Conservation (phyloP, 495 filamentous ascomycete species). For the Penicillium arizonense region DNA sequence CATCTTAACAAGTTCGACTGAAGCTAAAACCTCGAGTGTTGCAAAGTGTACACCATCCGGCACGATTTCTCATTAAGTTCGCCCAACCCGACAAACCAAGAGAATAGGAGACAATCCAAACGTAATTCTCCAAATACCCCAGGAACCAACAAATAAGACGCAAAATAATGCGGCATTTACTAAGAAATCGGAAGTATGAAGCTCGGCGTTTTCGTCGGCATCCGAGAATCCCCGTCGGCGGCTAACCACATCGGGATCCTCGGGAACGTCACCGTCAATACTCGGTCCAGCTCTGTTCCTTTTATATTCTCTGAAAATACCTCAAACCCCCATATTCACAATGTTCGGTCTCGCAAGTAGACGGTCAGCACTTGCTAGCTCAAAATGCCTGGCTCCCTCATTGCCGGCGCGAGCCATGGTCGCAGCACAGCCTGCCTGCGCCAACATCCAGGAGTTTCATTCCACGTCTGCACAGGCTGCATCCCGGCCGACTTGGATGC, state of each 20-base stretch:
- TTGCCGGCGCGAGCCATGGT: constrained; percentile 12
- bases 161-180: not conserved
- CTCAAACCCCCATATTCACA: not conserved
- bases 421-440: constrained; percentile 9
- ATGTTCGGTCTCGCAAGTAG: constrained; percentile 24
- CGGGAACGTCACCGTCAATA: constrained; percentile 19
- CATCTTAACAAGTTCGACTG: no score
- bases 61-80: no score
- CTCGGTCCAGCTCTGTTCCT: not conserved
- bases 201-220: constrained; percentile 3
- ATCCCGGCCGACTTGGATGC: constrained; percentile 40
- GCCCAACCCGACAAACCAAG: no score
- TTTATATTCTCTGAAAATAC: not conserved
- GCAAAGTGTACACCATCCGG: no score
- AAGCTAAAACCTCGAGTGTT: no score
- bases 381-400: constrained; percentile 9
- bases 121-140: no score
- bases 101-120: no score
- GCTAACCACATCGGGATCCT: constrained; percentile 16
- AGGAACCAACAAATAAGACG: no score
- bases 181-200: constrained; percentile 1
- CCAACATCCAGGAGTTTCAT: constrained; percentile 27
- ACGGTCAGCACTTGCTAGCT: constrained; percentile 14
- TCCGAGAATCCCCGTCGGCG: constrained; percentile 19
- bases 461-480: constrained; percentile 25